Conservation (phyloP, 1,284 basidiomycete species). For the Xerocomus amazonicus region DNA sequence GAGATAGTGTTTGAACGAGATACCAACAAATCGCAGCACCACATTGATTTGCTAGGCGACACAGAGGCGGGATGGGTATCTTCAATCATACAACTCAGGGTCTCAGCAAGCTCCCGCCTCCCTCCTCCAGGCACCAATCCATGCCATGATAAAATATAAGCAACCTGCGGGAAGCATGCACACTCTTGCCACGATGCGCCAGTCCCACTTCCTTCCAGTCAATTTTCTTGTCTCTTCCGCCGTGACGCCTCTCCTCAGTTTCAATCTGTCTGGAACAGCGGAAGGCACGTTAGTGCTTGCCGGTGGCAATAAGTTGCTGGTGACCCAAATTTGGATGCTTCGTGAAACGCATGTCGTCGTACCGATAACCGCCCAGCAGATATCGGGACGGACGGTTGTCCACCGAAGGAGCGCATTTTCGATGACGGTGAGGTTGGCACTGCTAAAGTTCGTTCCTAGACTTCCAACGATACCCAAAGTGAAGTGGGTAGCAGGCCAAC, state of each 20-base stretch:
- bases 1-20: too few relatives aligned
- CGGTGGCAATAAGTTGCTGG: constrained; percentile 55
- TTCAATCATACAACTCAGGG: too few relatives aligned
- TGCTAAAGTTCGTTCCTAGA: constrained; percentile 26
- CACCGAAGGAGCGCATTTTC: constrained; percentile 30
- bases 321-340: constrained; percentile 82
- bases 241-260: constrained; percentile 29
- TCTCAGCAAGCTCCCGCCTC: constrained; percentile 41
- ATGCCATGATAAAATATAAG: constrained; percentile 76
- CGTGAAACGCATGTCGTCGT: constrained; percentile 75
- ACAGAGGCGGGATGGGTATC: too few relatives aligned
- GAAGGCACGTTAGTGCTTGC: not conserved
- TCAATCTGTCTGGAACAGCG: constrained; percentile 16
- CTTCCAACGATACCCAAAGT: constrained; percentile 64
- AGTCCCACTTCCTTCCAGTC: constrained; percentile 60
- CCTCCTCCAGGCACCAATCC: constrained; percentile 51
- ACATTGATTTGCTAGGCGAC: too few relatives aligned
- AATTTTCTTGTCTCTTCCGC: constrained; percentile 46
- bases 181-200: constrained; percentile 60
- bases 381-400: constrained; percentile 52
- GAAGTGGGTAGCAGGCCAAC: constrained; percentile 83
- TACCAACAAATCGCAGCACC: too few relatives aligned
- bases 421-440: constrained; percentile 17
- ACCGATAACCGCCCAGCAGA: constrained; percentile 78
- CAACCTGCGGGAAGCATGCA: constrained; percentile 68